A percentile compares a stretch with the other conserved stretches of the same genome.
Conservation (phyloP, 2,329 filamentous ascomycete species). For the Sarocladium strictum region DNA sequence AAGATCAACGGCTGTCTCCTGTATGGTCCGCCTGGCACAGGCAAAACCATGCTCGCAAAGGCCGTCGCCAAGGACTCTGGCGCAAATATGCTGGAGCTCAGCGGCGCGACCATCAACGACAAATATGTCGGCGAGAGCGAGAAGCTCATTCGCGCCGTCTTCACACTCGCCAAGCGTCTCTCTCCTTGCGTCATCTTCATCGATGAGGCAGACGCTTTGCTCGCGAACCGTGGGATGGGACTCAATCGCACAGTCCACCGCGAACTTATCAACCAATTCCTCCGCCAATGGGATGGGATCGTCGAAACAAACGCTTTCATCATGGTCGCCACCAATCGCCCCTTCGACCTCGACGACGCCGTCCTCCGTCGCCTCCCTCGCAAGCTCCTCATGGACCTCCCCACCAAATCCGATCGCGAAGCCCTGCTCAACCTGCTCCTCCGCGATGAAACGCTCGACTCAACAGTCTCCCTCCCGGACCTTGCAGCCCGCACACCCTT, state of each 20-base stretch:
- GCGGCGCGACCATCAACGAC: conserved; percentile 86
- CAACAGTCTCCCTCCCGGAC: conserved; percentile 52
- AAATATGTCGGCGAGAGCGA: conserved; percentile 96
- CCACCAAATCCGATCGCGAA: conserved; percentile 57
- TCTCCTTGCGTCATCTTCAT: conserved; percentile 48
- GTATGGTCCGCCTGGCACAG: conserved; percentile 81
- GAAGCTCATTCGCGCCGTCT: conserved; percentile 91
- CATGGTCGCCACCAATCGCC: conserved; percentile 95
- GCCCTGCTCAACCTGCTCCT: conserved; percentile 69
- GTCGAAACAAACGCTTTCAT: conserved; percentile 79
- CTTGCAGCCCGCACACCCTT: conserved; percentile 65
- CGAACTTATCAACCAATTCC: conserved; percentile 93
- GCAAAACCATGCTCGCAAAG: conserved; percentile 65
- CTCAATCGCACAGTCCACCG: conserved; percentile 66
- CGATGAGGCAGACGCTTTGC: conserved; percentile 53
- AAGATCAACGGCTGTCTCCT: conserved; percentile 84
- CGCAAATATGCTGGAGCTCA: conserved; percentile 77
- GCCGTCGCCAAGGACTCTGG: conserved; percentile 64
- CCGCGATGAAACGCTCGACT: conserved; percentile 57
- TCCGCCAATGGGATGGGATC: conserved; percentile 95
- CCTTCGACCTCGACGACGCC: conserved; percentile 89
- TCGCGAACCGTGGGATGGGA: conserved; percentile 66
- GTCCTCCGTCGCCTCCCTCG: conserved; percentile 71
- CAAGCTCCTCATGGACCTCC: conserved; percentile 67
- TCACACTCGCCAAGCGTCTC: conserved; percentile 84